phyloP scores from a whole-genome alignment of 345 rosid species.

The Eucalyptus sp. region DNA sequence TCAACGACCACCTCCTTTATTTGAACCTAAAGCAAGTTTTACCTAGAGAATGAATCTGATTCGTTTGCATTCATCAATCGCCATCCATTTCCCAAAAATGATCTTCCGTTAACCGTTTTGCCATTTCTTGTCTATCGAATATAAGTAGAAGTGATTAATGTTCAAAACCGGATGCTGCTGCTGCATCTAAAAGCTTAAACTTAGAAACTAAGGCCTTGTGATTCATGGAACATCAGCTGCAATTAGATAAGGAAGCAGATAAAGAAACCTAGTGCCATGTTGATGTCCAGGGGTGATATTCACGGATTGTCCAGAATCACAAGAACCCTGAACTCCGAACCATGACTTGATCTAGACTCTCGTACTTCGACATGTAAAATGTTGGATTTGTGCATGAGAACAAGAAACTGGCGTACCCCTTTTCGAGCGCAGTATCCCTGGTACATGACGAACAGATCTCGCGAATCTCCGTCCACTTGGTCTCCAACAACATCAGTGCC shows the following conservation, averaged over 20 bases:
- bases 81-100: background rate
- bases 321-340: background rate
- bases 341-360: background rate
- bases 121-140: background rate
- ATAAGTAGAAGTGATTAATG: background rate
- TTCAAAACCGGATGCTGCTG: background rate
- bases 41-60: background rate
- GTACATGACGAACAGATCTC: conserved; percentile 40
- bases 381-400: background rate
- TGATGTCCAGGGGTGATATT: background rate
- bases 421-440: conserved; percentile 81
- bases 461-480: conserved; percentile 5
- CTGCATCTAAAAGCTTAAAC: background rate
- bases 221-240: background rate
- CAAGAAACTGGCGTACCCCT: conserved; percentile 33
- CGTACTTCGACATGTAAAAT: background rate
- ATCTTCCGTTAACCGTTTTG: background rate
- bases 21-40: conserved; percentile 25
- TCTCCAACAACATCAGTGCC: conserved; percentile 9
- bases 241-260: background rate
- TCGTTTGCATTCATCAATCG: background rate
- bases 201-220: background rate
- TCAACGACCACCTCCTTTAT: conserved; percentile 53
- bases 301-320: background rate
- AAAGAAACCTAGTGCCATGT: background rate